Percentiles rank a stretch among this genome's conserved stretches.
Evolutionary conservation across 1,139 yeast species (phyloP).

Genomic region (Scheffersomyces quercinus): DNA sequence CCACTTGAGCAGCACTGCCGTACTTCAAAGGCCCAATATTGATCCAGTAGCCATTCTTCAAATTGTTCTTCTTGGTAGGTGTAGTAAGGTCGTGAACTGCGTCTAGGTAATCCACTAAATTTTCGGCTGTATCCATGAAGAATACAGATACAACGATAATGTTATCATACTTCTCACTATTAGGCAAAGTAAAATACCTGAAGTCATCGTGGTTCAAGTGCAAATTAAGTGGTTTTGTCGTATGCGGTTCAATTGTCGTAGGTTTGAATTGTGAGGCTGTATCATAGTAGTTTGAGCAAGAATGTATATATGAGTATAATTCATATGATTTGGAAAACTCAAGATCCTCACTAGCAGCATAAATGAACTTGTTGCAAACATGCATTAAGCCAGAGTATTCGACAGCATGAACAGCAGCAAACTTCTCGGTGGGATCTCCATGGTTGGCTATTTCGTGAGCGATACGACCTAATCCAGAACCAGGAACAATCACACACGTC

Average conservation of each 20-base stretch:
- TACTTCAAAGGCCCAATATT: constrained; percentile 86
- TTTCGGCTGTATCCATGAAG: constrained; percentile 87
- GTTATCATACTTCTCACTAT: constrained; percentile 34
- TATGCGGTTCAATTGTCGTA: constrained; percentile 33
- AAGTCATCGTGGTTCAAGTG: constrained; percentile 66
- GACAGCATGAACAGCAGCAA: constrained; percentile 59
- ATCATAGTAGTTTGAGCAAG: constrained; percentile 66
- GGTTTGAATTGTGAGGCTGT: constrained; percentile 55
- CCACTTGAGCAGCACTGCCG: constrained; percentile 83
- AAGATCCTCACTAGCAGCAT: constrained; percentile 17
- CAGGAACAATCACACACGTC: constrained; percentile 67
- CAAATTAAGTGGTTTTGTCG: constrained; percentile 47
- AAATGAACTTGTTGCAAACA: constrained; percentile 58
- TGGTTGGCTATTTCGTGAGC: constrained; percentile 59
- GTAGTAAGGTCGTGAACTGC: constrained; percentile 50
- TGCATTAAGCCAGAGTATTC: constrained; percentile 77
- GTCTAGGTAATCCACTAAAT: constrained; percentile 69
- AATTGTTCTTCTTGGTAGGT: constrained; percentile 29
- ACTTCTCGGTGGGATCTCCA: constrained; percentile 19
- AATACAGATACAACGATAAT: constrained; percentile 69
- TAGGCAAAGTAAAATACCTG: constrained; percentile 44
- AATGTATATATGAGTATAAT: constrained; percentile 68
- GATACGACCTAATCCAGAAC: constrained; percentile 75
- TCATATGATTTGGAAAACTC: constrained; percentile 7
- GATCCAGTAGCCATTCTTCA: constrained; percentile 66